Base-by-base conservation (phyloP, 2,329 filamentous ascomycete species). In the Fusarium sp. region DNA sequence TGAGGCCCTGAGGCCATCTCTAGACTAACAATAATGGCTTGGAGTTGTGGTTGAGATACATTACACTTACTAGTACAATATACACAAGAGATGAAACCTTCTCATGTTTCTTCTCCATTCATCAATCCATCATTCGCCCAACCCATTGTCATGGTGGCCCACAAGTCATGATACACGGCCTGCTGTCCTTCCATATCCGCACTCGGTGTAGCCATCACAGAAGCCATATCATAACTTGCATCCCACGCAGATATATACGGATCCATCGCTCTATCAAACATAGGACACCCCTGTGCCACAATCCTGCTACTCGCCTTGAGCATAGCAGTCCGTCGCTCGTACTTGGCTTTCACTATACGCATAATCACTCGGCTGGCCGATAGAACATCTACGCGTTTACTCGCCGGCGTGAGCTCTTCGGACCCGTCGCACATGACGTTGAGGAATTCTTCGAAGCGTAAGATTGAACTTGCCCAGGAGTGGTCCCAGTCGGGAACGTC, bases 261-360 rank as follows among this genome's bases (percentile, higher is more conserved):
- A n/a, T 84, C 80, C 58, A 86, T 64, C 57, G 79, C 84, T 10
- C 80, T 82, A 63, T 87, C 84, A 40, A 86, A 75, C 82, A 87
- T 83, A 15, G 85, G 85, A 60, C 85, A 87, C 6, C 75, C 77
- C 19, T 73, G 53, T 35, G 44, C 62, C 30, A 46, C 25, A 32
- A 14, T 27, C 19, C 25, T 33, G 15, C 45, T 19, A 22, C 27
- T 35, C 33, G 55, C 53, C 15, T 51, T 62, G 25, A 81, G 63
- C 46, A 74, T 73, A 4, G 77, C 78, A 5, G 82, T 67, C 27
- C 82, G 78, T 43, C 74, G 78, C 40, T 79, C 75, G 70, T 81
- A 86, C 75, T 84, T 86, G 20, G 71, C 71, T 72, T 75, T 81
- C 40, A 87, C 78, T 15, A 84, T 79, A 3, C 75, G 75, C 4